Conservation (phyloP, 2,329 filamentous ascomycete species). For the Botryotinia calthae region DNA sequence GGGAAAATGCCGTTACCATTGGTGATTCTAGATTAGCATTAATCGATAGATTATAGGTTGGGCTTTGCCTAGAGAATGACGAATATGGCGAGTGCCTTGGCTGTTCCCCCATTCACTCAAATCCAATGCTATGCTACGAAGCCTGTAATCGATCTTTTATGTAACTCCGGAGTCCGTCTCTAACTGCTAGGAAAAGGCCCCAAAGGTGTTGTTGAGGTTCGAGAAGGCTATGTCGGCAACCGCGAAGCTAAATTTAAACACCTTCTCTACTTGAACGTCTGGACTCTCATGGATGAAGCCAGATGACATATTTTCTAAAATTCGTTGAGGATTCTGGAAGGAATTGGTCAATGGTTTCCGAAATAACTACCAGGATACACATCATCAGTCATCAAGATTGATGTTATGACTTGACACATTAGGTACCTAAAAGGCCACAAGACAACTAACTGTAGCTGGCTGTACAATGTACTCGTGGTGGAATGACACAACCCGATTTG, state of each 20-base stretch:
- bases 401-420: not conserved
- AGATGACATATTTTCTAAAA: not conserved
- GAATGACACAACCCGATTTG: not conserved
- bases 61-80: not conserved
- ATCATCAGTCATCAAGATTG: not conserved
- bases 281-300: not conserved
- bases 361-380: not conserved
- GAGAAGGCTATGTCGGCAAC: not conserved
- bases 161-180: not conserved
- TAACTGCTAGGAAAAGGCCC: not conserved
- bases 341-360: not conserved
- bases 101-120: not conserved
- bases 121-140: not conserved
- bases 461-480: not conserved
- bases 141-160: not conserved
- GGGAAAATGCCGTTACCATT: slow-evolving; percentile 7
- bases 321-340: not conserved
- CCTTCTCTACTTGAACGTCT: not conserved
- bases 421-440: not conserved
- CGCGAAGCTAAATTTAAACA: not conserved
- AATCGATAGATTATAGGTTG: not conserved
- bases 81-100: slow-evolving; percentile 1
- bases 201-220: not conserved
- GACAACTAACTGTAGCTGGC: not conserved
- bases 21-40: not conserved